Conservation (phyloP, 2,329 filamentous ascomycete genomes). For the Decorospora gaudefroyi region DNA sequence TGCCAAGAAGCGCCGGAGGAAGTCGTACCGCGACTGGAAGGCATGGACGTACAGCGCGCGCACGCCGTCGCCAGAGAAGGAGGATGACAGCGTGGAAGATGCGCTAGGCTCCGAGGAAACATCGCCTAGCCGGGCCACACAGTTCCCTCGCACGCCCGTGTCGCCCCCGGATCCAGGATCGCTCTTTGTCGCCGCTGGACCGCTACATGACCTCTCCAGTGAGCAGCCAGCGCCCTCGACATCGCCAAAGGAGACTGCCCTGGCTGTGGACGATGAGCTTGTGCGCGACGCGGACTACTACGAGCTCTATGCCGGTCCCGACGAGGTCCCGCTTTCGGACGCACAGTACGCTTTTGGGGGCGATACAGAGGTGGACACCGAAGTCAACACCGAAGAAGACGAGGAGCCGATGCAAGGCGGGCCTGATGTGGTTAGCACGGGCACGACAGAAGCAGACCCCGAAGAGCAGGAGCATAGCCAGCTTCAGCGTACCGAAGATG, state of each 20-base stretch:
- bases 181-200: conserved; percentile 6
- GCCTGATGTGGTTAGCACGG: conserved; percentile 11
- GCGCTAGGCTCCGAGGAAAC: conserved; percentile 18
- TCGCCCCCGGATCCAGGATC: conserved; percentile 25
- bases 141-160: conserved; percentile 35
- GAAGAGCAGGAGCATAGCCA: conserved; percentile 11
- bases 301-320: conserved; percentile 32
- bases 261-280: neutral
- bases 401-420: conserved; percentile 9
- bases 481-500: neutral
- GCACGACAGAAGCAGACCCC: conserved; percentile 12
- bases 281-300: conserved; percentile 27
- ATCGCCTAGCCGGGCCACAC: conserved; percentile 32
- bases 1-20: conserved; percentile 71
- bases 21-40: conserved; percentile 67
- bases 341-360: conserved; percentile 52
- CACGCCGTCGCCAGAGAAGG: conserved; percentile 70
- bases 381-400: conserved; percentile 25
- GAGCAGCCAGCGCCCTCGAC: neutral
- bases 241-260: neutral
- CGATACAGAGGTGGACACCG: conserved; percentile 39
- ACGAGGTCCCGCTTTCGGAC: conserved; percentile 60
- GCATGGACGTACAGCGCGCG: conserved; percentile 76
- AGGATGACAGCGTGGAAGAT: conserved; percentile 36
- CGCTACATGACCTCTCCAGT: neutral